Percentiles rank a stretch among this genome's conserved stretches.
Evolutionary conservation across 1,284 basidiomycete species (phyloP).

Genomic region (Tilletia horrida): DNA sequence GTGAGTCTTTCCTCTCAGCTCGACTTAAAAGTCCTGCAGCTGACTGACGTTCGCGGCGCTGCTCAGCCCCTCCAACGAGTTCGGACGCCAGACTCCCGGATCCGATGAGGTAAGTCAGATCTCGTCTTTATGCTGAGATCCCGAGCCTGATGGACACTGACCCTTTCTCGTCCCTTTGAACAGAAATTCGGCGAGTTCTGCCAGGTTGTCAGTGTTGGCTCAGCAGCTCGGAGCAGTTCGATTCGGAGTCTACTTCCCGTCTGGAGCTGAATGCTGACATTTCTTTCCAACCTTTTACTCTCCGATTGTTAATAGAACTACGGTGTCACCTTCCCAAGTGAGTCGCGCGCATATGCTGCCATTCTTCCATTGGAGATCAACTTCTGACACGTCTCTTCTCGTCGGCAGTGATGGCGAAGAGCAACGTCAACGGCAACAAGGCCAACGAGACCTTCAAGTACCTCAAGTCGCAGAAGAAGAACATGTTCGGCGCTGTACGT

Average conservation of each 20-base stretch:
- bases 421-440: constrained; percentile 77
- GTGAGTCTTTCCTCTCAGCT: neutral
- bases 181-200: constrained; percentile 41
- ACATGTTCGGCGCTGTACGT: constrained; percentile 68
- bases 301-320: constrained; percentile 41
- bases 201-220: constrained; percentile 35
- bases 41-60: constrained; percentile 47
- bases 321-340: constrained; percentile 49
- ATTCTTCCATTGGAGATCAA: no score
- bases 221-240: no score
- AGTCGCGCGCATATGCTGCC: neutral
- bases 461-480: constrained; percentile 75
- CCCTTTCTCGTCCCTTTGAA: neutral
- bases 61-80: constrained; percentile 75
- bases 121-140: neutral
- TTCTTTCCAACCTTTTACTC: neutral
- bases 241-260: no score
- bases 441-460: constrained; percentile 77
- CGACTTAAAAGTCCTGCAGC: neutral
- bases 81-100: constrained; percentile 56
- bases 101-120: constrained; percentile 37
- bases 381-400: neutral
- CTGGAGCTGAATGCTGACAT: neutral
- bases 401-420: constrained; percentile 54
- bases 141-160: no score